Evolutionary conservation across 305 asterid genomes (phyloP), one percentile per base, ranked within the genome.

Genomic region (Fraxinus albicans): DNA sequence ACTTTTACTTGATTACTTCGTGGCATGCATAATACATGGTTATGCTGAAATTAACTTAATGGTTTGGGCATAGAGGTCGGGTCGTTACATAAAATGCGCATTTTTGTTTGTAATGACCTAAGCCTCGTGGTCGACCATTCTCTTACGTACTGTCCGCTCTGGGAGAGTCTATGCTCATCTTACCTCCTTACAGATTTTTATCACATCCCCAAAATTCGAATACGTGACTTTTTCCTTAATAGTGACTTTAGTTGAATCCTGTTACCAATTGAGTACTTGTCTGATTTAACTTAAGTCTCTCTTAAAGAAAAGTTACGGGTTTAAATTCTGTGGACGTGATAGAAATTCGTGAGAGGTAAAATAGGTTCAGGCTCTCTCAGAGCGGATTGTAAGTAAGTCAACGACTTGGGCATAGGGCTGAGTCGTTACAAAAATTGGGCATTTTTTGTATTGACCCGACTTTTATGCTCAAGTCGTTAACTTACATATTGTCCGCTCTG

Each of bases 1-100:
- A 23, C 72, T 23, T 63, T 31, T 31, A 25, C 74, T 67, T 58
- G 78, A n/a, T 72, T 86, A 23, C 72, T 23, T 63, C 31, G 33
- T 42, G 50, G 70, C 63, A 81, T 78, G 70, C 85, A 53, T 50
- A 77, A 77, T 67, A 76, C 81, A 9, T 77, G 85, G 55, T 82
- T 34, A 35, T 79, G 69, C 25, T 29, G 72, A 38, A 79, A 73
- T 63, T 53, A 76, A 34, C 50, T 50, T 50, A 33, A 33, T 33
- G 55, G 50, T 42, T 42, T 42, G 50, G 50, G 50, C 50, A 42
- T 42, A 42, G 12, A 10, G 17, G 55, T 50, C 8, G 60, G 60
- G 60, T 50, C 6, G 60, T 50, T 50, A 15, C 60, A 50, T 50
- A 50, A 50, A 50, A 50, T 6, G 2, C 2, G 0, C 21, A 1